Base-by-base conservation (phyloP, 345 rosid genomes). In the Geranium rotundifolium region DNA sequence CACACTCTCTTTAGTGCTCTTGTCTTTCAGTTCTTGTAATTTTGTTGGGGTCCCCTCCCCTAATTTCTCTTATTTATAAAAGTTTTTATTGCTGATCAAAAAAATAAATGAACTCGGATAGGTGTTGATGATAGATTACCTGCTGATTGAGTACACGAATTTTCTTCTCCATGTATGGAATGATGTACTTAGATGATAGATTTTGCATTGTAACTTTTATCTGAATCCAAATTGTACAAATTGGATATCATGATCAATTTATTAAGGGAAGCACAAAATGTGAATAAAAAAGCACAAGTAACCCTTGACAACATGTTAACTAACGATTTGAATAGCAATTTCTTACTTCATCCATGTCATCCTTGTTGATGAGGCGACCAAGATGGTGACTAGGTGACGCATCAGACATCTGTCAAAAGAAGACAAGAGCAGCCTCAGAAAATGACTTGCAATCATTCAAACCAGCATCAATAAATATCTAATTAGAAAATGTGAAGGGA, bases 91-190 rank as follows among this genome's bases (percentile, higher is more conserved):
- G n/a, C n/a, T n/a, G n/a, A n/a, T n/a, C n/a, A n/a, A n/a, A n/a
- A n/a, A n/a, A n/a, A n/a, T n/a, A n/a, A n/a, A 16, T 34, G 55
- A 59, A 34, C 41, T 4, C 41, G 10, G 41, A 34, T 0, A 34
- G 41, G 41, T 34, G 41, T 34, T 34, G 41, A 34, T 4, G 41
- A 34, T 8, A 34, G 6, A 8, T 34, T 69, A 87, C 97, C 96
- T 93, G 95, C 71, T 85, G 90, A 79, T 93, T 90, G 69, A 93
- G 90, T 58, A 79, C 70, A 60, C 96, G 92, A 52, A 93, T 87
- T 84, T 85, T 88, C 76, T 88, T 89, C 82, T 93, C 99, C 97
- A 93, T 90, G 79, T 81, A 81, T 58, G 99, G 99, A 76, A 93
- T 90, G 69, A 88, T 70, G 72, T 86, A 82, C 67, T 86, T 93